Evolutionary conservation across 257 asterid genomes (phyloP).

Genomic region (Gentiana straminea): DNA sequence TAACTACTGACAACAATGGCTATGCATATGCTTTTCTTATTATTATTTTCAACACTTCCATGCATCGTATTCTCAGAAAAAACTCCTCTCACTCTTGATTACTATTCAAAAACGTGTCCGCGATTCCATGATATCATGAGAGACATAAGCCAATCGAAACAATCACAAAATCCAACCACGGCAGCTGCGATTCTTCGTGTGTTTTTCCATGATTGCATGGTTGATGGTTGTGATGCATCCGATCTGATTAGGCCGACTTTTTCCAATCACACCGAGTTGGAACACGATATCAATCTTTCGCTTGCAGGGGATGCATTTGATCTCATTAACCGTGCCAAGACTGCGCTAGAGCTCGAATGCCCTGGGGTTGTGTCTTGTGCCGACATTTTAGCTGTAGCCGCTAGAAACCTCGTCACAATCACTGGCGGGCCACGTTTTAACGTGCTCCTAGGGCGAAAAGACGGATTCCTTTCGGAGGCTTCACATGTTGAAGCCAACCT

Average conservation of each 20-base stretch:
- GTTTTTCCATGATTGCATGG: constrained; percentile 71
- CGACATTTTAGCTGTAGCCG: constrained; percentile 53
- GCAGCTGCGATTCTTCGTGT: constrained; percentile 78
- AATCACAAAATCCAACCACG: constrained; percentile 53
- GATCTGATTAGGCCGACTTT: constrained; percentile 33
- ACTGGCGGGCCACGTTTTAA: constrained; percentile 57
- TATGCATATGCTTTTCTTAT: too few species aligned
- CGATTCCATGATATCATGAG: constrained; percentile 38
- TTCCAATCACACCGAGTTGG: constrained; percentile 41
- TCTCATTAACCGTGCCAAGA: constrained; percentile 54
- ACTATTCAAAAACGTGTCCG: constrained; percentile 63
- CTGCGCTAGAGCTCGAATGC: constrained; percentile 64
- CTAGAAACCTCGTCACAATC: constrained; percentile 56
- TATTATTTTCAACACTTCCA: too few species aligned
- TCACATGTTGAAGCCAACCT: constrained; percentile 45
- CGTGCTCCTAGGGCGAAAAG: constrained; percentile 68
- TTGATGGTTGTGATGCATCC: constrained; percentile 85
- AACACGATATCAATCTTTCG: constrained; percentile 58
- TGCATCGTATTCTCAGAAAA: too few species aligned
- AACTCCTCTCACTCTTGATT: constrained; percentile 14
- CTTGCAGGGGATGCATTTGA: constrained; percentile 78
- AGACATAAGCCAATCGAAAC: constrained; percentile 43
- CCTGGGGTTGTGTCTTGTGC: constrained; percentile 65
- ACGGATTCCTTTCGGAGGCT: constrained; percentile 44
- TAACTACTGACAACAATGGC: too few species aligned